These are phyloP conservation scores for Paratinospora sagittata DNA, from an alignment of 164 flowering plant species.

Conservation along the genomic window DNA sequence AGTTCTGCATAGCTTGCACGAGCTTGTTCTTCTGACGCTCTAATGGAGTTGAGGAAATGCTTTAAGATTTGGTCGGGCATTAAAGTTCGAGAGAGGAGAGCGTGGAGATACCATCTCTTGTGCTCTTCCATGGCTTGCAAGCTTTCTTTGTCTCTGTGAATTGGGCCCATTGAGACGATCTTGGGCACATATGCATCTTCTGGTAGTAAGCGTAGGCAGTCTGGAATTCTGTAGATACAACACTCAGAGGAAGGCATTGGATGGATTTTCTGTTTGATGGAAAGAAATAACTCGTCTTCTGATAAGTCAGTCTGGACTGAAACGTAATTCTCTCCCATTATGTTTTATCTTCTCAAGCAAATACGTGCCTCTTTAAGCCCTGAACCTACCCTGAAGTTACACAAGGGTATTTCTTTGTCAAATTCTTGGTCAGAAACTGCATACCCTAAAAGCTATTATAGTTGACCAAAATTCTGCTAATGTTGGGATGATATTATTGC, in stretches of 20 bases:
- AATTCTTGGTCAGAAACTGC: no score
- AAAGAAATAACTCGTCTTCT: not conserved
- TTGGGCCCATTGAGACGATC: slow-evolving; percentile 30
- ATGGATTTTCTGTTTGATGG: slow-evolving; percentile 1
- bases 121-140: slow-evolving; percentile 19
- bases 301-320: not conserved
- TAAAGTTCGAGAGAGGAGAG: slow-evolving; percentile 8
- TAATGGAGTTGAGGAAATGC: slow-evolving; percentile 2
- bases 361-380: not conserved
- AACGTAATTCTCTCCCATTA: not conserved
- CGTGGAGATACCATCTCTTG: slow-evolving; percentile 18
- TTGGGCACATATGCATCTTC: slow-evolving; percentile 28
- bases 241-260: slow-evolving; percentile 11
- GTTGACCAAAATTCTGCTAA: no score
- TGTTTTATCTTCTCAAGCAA: not conserved
- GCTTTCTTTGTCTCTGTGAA: slow-evolving; percentile 15
- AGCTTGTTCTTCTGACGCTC: not conserved
- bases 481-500: no score
- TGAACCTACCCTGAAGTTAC: no score
- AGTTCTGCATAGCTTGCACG: slow-evolving; percentile 4
- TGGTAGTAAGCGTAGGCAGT: slow-evolving; percentile 16
- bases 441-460: no score
- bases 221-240: slow-evolving; percentile 26
- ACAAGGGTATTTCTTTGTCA: no score
- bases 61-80: not conserved